A percentile compares a stretch with the other conserved stretches of the same genome.
phyloP scores from a whole-genome alignment of 2,329 filamentous ascomycete species.

The Diatrype stigma region DNA sequence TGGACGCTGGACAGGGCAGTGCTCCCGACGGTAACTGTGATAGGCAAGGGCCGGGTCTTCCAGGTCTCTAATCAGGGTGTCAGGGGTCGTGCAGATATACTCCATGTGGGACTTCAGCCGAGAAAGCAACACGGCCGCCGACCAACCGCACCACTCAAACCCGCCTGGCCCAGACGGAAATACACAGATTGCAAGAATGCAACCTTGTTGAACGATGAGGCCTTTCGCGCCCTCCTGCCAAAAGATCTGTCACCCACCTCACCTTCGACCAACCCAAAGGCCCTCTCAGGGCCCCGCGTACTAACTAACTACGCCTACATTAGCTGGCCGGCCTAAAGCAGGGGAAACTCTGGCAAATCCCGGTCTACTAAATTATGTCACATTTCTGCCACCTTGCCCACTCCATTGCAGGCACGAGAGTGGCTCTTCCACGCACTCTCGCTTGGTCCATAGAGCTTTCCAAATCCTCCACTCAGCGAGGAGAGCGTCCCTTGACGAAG shows the following conservation, averaged over 20 bases:
- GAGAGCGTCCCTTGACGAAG: not conserved
- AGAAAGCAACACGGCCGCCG: not conserved
- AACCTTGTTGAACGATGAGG: no score
- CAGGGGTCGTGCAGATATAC: not conserved
- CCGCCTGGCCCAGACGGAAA: not conserved
- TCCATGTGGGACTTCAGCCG: not conserved
- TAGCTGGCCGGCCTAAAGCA: not conserved
- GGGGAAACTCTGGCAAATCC: not conserved
- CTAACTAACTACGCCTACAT: not conserved
- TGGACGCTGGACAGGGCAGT: not conserved
- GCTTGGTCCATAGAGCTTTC: not conserved
- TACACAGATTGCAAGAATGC: not conserved
- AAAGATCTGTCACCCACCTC: not conserved
- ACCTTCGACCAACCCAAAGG: not conserved
- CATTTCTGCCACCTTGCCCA: not conserved
- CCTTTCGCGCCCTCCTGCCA: not conserved
- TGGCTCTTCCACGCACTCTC: not conserved
- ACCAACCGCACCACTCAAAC: not conserved
- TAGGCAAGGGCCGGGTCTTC: not conserved
- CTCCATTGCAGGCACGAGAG: not conserved
- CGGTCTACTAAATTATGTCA: not conserved
- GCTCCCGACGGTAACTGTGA: not conserved
- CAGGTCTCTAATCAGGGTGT: not conserved
- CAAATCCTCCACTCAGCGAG: not conserved
- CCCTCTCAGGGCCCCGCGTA: not conserved